These are phyloP conservation scores for Fraxinus xanthoxyloides DNA, from an alignment of 305 asterid species.

Conservation along the genomic window DNA sequence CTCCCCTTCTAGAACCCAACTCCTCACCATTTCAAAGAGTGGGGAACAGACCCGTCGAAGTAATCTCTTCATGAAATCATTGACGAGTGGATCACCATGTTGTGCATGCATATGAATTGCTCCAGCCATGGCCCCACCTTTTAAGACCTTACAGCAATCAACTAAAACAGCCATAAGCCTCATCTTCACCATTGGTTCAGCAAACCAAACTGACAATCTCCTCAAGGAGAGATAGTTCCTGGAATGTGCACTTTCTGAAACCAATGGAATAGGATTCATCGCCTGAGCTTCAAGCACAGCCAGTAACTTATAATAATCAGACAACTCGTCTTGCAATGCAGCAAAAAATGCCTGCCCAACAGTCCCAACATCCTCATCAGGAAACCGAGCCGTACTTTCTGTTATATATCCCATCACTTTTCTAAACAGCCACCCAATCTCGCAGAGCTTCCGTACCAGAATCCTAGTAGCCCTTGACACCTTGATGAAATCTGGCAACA, in stretches of 20 bases:
- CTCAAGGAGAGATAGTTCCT: conserved; percentile 85
- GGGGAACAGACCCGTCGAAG: conserved; percentile 94
- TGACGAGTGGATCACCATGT: conserved; percentile 95
- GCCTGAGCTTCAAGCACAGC: conserved; percentile 93
- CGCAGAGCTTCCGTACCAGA: conserved; percentile 81
- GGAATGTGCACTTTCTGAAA: conserved; percentile 56
- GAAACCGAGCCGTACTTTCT: conserved; percentile 66
- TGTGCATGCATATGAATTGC: conserved; percentile 96
- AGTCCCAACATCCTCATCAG: conserved; percentile 89
- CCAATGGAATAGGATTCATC: conserved; percentile 91
- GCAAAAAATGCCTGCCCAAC: conserved; percentile 99
- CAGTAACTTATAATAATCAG: conserved; percentile 78
- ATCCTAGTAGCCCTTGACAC: conserved; percentile 67
- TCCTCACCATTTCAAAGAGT: conserved; percentile 98
- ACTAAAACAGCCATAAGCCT: conserved; percentile 96
- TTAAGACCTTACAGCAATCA: conserved; percentile 85
- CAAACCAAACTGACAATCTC: conserved; percentile 92
- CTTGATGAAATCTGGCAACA: conserved; percentile 60
- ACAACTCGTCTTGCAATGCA: conserved; percentile 90
- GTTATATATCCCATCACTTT: conserved; percentile 73
- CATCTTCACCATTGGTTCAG: conserved; percentile 97
- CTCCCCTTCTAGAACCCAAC: conserved; percentile 99
- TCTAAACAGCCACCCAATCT: conserved; percentile 93
- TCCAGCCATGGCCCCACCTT: conserved; percentile 99
- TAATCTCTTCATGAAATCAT: conserved; percentile 84